phyloP scores from a whole-genome alignment of 2,329 filamentous ascomycete genomes.

The Sporothrix globosa region DNA sequence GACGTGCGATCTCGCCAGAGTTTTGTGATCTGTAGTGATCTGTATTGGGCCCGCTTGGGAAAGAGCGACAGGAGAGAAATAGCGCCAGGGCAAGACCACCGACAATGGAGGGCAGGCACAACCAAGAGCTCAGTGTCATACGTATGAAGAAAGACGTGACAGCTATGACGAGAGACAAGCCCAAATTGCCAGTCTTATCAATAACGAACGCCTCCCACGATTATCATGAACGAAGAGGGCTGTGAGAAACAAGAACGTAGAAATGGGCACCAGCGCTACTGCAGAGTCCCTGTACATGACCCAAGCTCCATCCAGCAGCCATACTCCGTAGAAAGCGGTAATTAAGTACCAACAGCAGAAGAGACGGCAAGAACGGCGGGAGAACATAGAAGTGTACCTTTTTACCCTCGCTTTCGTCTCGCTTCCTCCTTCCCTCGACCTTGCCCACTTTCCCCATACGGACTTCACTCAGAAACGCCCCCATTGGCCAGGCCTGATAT shows the following conservation, averaged over 20 bases:
- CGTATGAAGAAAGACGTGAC: neutral
- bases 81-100: neutral
- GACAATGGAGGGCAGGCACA: neutral
- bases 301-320: constrained; percentile 7
- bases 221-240: neutral
- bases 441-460: constrained; percentile 27
- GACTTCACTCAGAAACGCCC: neutral
- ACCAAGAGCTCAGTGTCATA: neutral
- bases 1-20: constrained; percentile 22
- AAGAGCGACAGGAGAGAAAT: neutral
- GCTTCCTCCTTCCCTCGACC: constrained; percentile 10
- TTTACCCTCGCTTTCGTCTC: no score
- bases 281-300: constrained; percentile 19
- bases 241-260: neutral
- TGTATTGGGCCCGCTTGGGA: constrained; percentile 10
- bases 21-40: neutral
- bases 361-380: constrained; percentile 6
- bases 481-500: neutral
- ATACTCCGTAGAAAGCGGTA: neutral
- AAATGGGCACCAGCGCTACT: constrained; percentile 12
- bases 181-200: no score
- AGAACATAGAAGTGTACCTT: neutral
- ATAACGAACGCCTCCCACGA: no score
- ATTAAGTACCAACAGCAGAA: neutral
- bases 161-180: neutral